Evolutionary conservation across 371 early-diverging fungal genomes (phyloP).

Genomic region (Mucor plumbeus): DNA sequence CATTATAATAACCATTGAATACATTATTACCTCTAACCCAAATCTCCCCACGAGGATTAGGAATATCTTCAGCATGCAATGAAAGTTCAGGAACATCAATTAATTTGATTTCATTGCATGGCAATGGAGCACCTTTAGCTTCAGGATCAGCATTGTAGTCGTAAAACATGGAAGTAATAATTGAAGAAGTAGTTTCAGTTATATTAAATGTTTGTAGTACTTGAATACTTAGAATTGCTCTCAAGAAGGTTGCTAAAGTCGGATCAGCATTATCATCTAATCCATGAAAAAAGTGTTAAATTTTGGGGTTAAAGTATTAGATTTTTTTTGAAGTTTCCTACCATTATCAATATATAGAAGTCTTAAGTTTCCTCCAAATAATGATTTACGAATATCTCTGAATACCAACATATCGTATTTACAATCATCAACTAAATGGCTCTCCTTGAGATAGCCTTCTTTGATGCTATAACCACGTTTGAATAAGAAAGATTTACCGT

Average conservation of each 20-base stretch:
- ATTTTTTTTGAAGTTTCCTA: not conserved
- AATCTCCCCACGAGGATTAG: slow-evolving; percentile 80
- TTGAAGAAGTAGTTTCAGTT: slow-evolving; percentile 62
- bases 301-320: not conserved
- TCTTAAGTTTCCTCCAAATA: slow-evolving; percentile 89
- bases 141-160: slow-evolving; percentile 52
- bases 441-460: slow-evolving; percentile 38
- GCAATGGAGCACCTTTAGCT: slow-evolving; percentile 73
- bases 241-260: slow-evolving; percentile 47
- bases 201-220: slow-evolving; percentile 64
- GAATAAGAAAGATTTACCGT: slow-evolving; percentile 54
- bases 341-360: slow-evolving; percentile 59
- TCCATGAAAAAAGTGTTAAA: not conserved
- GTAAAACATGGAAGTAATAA: slow-evolving; percentile 60
- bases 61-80: slow-evolving; percentile 70
- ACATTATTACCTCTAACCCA: slow-evolving; percentile 66
- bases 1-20: slow-evolving; percentile 60
- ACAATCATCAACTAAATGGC: slow-evolving; percentile 50
- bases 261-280: slow-evolving; percentile 53
- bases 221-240: slow-evolving; percentile 58
- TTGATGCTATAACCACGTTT: slow-evolving; percentile 50
- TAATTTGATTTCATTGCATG: slow-evolving; percentile 88
- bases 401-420: slow-evolving; percentile 58
- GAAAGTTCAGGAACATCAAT: slow-evolving; percentile 74
- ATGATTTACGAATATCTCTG: slow-evolving; percentile 53